Evolutionary conservation across 768 basidiomycete species (phyloP), one percentile per base, ranked within the genome.

Genomic region (Tephrocybe sp.): DNA sequence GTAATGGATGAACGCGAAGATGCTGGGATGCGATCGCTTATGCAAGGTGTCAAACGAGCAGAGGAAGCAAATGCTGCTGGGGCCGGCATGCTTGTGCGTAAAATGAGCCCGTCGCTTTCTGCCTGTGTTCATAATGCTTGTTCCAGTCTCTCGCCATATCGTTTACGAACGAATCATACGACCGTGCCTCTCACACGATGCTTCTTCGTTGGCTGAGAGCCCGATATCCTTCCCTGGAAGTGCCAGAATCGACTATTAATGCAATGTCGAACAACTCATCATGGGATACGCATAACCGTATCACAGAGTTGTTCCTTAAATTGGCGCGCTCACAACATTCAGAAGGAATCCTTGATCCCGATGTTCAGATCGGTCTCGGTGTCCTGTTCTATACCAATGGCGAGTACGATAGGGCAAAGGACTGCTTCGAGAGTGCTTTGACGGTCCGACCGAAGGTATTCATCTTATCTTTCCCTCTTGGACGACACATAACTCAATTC

Each of bases 101-200:
- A 23, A 24, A 44, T 37, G n/a, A 30, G 36, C 23, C 19, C 15
- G 22, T 12, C 29, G 15, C 18, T 23, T 19, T 8, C 31, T 24
- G 34, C 13, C 41, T 42, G 43, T 50, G 41, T 29, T 52, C 22
- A 63, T 25, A 29, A 18, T 22, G 27, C 30, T 27, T 16, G 33
- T 8, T 9, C 25, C 59, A 97, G 94, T 93, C 93, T 5, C 79
- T 97, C 27, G 94, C 95, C 1, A 93, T 97, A 55, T 93, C 92
- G 8, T 98, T 91, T 66, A 95, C 94, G 25, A 99, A 98, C 60
- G 95, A 98, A 69, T 82, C 82, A 0, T 88, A 85, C 58, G 94
- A 98, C 59, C 77, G 88, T 10, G 94, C 85, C 6, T 88, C 94
- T 2, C 83, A 95, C 61, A 71, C 83, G 0, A 90, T 86, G 74